Evolutionary conservation across 371 early-diverging fungal species (phyloP), one percentile per base, ranked within the genome.

Genomic region (Lichtheimia corymbifera): DNA sequence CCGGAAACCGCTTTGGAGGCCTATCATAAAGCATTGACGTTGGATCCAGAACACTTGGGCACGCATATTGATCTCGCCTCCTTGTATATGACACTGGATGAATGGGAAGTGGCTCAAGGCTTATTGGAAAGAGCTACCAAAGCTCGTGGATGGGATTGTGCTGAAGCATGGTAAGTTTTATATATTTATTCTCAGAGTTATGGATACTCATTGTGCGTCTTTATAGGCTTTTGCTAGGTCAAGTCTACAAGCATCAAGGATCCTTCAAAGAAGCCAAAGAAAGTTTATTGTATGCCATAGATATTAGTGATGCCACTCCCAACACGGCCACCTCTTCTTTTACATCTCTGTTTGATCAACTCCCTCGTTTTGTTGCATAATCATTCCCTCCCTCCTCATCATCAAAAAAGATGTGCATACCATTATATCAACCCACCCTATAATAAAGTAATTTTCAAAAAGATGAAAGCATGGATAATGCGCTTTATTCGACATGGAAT

Each of bases 151-250:
- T 76, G 77, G 77, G 65, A 76, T 51, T 58, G 64, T 50, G 40
- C 63, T 9, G 64, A 76, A 53, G 73, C 73, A 27, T 76, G 77
- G 77, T 76, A 45, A 27, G 45, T 56, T 22, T 22, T 22, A 22
- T n/a, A n/a, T n/a, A n/a, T n/a, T n/a, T n/a, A n/a, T n/a, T n/a
- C n/a, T n/a, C n/a, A n/a, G n/a, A n/a, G n/a, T n/a, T n/a, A n/a
- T n/a, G n/a, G n/a, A n/a, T 54, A n/a, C 11, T 42, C 4, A 17
- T 9, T 1, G 18, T 44, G 76, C 92, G 96, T 85, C 4, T 0
- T 47, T 18, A 1, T 56, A 56, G 57, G 57, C 24, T 64, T 43
- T 28, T 68, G 17, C 45, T 76, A 12, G 70, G 76, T 42, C 54
- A 49, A 40, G 63, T 68, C 13, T 68, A 70, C 50, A 53, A 60